Conservation (phyloP, 1,284 basidiomycete species). For the Ustilago xerochloae region DNA sequence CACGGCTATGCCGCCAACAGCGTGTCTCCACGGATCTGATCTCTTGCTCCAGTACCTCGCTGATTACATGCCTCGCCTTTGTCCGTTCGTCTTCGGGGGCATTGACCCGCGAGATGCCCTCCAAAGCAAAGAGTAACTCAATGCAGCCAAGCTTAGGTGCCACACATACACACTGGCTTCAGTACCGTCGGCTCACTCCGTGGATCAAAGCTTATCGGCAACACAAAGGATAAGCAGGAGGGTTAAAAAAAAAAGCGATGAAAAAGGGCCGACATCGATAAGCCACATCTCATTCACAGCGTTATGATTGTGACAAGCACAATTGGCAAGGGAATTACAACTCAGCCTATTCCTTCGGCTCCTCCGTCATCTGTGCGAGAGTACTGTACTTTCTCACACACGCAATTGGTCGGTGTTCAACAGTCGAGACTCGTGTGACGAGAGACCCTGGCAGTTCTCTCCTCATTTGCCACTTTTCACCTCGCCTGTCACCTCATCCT, state of each 20-base stretch:
- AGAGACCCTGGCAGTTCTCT: neutral
- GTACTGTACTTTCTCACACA: neutral
- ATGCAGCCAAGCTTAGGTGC: too few relatives aligned
- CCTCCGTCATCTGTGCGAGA: conserved; percentile 3
- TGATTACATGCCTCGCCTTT: conserved; percentile 6
- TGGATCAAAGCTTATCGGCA: neutral
- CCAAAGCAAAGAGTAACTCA: neutral
- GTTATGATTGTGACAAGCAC: neutral
- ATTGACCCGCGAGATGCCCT: neutral
- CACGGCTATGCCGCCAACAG: neutral
- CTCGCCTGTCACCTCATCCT: neutral
- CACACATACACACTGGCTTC: neutral
- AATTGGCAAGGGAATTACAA: conserved; percentile 8
- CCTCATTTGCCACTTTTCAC: neutral
- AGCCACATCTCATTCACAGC: neutral
- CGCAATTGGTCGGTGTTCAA: conserved; percentile 4
- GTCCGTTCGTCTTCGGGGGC: neutral
- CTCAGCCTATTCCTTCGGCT: conserved; percentile 2
- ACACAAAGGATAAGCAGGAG: neutral
- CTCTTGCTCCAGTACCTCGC: neutral
- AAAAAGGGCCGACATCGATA: conserved; percentile 13
- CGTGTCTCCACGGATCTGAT: neutral
- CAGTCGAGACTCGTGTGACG: neutral
- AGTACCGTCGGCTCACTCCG: neutral
- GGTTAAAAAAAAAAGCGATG: neutral